A percentile compares a stretch with the other conserved stretches of the same genome.
These are phyloP conservation scores for Suillus cothurnatus DNA, from an alignment of 768 basidiomycete species.

Conservation along the genomic window DNA sequence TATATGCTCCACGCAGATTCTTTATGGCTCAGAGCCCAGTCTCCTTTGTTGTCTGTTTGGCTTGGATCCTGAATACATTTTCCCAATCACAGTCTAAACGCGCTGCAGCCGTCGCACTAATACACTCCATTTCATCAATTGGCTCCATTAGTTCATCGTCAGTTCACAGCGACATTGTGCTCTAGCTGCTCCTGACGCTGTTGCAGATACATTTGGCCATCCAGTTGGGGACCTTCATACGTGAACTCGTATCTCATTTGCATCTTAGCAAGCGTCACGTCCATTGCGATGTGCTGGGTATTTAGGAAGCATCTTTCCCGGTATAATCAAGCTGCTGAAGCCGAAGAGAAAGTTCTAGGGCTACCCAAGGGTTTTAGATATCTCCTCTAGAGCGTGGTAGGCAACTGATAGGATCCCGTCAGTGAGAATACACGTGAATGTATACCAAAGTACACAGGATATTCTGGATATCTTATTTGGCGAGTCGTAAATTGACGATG, in stretches of 20 bases:
- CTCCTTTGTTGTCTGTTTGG: conserved; percentile 63
- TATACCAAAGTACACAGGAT: too few species aligned
- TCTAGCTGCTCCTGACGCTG: background rate
- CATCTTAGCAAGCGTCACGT: conserved; percentile 53
- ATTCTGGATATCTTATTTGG: too few species aligned
- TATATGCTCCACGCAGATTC: conserved; percentile 47
- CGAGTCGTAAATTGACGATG: too few species aligned
- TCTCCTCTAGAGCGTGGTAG: conserved; percentile 35
- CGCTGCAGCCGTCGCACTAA: conserved; percentile 76
- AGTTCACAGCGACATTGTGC: conserved; percentile 31
- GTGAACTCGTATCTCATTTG: conserved; percentile 71
- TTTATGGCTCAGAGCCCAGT: conserved; percentile 73
- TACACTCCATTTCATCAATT: conserved; percentile 76
- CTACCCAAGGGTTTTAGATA: conserved; percentile 45
- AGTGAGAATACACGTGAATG: too few species aligned
- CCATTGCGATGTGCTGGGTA: conserved; percentile 49
- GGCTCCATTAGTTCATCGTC: conserved; percentile 83
- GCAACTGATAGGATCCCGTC: background rate
- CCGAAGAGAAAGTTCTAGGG: conserved; percentile 37
- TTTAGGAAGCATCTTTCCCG: conserved; percentile 45
- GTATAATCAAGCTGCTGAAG: conserved; percentile 42
- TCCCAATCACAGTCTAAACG: conserved; percentile 81
- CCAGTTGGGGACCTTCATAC: conserved; percentile 70
- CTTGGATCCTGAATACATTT: conserved; percentile 57
- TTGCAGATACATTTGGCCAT: conserved; percentile 64